Evolutionary conservation across 2,329 filamentous ascomycete genomes (phyloP).

Genomic region (Arachnomyces sp.): DNA sequence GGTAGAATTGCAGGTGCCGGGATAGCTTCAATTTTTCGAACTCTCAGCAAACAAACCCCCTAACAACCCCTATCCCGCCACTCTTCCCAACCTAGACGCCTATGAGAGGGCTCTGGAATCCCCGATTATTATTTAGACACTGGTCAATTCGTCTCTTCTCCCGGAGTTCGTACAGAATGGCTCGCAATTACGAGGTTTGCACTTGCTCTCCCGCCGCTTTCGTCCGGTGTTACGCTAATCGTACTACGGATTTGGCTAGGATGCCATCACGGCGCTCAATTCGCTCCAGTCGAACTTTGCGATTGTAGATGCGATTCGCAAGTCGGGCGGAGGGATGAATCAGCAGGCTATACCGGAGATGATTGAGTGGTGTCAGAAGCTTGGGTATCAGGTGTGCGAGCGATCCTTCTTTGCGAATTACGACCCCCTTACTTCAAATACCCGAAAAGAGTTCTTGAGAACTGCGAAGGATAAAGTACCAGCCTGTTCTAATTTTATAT

Average conservation of each 20-base stretch:
- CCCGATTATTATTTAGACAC: conserved; percentile 12
- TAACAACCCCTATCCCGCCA: too few species aligned
- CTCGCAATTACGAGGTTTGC: conserved; percentile 34
- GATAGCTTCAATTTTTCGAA: too few species aligned
- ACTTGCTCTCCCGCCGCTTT: not conserved
- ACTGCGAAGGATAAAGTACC: too few species aligned
- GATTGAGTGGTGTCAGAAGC: conserved; percentile 65
- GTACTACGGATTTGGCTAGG: conserved; percentile 30
- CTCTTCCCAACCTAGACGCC: conserved; percentile 10
- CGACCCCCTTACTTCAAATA: conserved; percentile 1
- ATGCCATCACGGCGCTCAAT: conserved; percentile 67
- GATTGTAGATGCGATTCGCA: conserved; percentile 67
- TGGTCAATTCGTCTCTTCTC: conserved; percentile 22
- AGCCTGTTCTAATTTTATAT: not conserved
- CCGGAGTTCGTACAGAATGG: conserved; percentile 25
- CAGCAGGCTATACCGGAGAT: conserved; percentile 73
- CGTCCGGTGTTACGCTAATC: conserved; percentile 14
- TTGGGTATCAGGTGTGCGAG: conserved; percentile 64
- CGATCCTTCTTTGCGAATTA: conserved; percentile 9
- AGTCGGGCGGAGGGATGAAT: conserved; percentile 67
- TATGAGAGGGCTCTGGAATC: conserved; percentile 23
- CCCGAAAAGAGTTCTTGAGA: not conserved
- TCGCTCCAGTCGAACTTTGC: conserved; percentile 73
- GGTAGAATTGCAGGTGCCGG: too few species aligned
- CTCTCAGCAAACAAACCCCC: too few species aligned